Base-by-base conservation (phyloP, 805 yeast genomes). In the Suhomyces faveliae region DNA sequence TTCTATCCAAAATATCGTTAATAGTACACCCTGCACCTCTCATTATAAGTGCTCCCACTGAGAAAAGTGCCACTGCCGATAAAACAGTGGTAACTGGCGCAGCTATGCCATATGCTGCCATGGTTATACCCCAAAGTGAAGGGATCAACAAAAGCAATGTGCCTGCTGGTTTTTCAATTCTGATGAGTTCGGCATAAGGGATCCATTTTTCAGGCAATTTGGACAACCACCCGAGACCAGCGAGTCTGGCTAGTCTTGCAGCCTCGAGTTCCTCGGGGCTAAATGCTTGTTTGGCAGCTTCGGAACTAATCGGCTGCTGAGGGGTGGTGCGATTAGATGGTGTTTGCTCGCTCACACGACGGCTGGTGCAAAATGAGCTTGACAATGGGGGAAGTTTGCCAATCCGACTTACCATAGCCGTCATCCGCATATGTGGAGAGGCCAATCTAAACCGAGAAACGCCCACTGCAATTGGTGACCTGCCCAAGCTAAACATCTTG, bases 11-110 rank as follows among this genome's bases (percentile, higher is more conserved):
- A 40, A 92, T 73, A 66, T 94, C 99, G 63, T 94, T 94, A 47
- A 94, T 84, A 0, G 96, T 91, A 64, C 99, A 94, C 0, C 99
- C 99, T 1, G 97, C 97, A 22, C 98, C 97, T 65, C 99, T 79
- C 96, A 95, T 94, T 13, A 92, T 76, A 35, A 91, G 59, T 0
- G 97, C 80, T 11, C 99, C 99, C 3, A 85, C 73, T 4, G 92
- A 83, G 62, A 90, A 94, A 11, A 90, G 69, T 0, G 80, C 76
- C 27, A 89, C 62, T 60, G 84, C 88, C 59, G 77, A 78, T 0
- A 76, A 50, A 0, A 92, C 84, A 1, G 82, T 76, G 0, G 79
- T 51, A 1, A 89, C 46, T 0, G 96, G 84, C 0, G 97, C 96
- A 2, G 82, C 68, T 2, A 83, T 67, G 55, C 81, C 73, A 54